Evolutionary conservation across 306 rosid genomes (phyloP), one percentile per base, ranked within the genome.

Genomic region (Ormosia semicastrata): DNA sequence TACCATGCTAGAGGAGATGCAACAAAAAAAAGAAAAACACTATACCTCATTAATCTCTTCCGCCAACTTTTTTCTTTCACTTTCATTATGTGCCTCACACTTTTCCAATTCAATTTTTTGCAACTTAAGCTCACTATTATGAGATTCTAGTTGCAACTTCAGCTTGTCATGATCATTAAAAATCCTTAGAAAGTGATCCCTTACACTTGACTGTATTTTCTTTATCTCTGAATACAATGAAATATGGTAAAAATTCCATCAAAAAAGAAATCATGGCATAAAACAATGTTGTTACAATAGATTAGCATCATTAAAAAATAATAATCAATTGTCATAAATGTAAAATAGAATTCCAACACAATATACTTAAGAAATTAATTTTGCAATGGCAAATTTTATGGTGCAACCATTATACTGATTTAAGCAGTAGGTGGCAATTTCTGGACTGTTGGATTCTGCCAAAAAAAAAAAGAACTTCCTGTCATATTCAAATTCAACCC

Each of bases 41-140:
- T 34, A 89, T 62, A 94, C 98, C 99, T 92, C 82, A 79, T 84
- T 93, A 40, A 96, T 87, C 57, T 94, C 98, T 81, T 94, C 99
- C 14, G 92, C 88, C 15, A 96, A 90, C 85, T 85, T 92, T 85
- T 91, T 92, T 60, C 97, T 89, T 90, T 96, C 98, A 81, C 39
- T 86, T 81, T 96, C 99, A 3, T 92, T 94, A 46, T 86, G 90
- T 32, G 93, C 92, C 47, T 93, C 98, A 63, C 98, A 97, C 81
- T 90, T 89, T 87, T 96, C 99, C 91, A 96, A 66, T 70, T 90
- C 93, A 62, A 41, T 37, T 85, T 87, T 87, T 73, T 88, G 90
- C 46, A 73, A 53, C 82, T 94, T 98, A 2, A 96, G 94, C 81
- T 91, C 97, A 5, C 24, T 86, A 85, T 91, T 90, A 52, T 94